Percentiles rank a stretch among this genome's conserved stretches.
Conservation (phyloP, 2,329 filamentous ascomycete genomes). For the Penicillium sp. region DNA sequence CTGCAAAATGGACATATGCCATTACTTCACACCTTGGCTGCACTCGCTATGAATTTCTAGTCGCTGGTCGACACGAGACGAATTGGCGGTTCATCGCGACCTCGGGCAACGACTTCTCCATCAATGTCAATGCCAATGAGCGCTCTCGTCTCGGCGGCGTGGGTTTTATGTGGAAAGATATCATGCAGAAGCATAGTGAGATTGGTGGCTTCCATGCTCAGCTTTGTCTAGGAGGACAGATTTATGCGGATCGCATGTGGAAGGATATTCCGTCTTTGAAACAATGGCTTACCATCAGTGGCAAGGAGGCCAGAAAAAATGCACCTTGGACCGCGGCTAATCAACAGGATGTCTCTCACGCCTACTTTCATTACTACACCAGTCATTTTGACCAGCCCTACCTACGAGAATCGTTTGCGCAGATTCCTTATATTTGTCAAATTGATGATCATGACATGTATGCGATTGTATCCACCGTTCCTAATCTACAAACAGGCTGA, state of each 20-base stretch:
- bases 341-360: constrained; percentile 90
- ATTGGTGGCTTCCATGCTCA: constrained; percentile 95
- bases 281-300: constrained; percentile 90
- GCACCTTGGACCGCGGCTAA: constrained; percentile 88
- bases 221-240: constrained; percentile 85
- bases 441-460: constrained; percentile 98
- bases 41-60: constrained; percentile 95
- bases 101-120: constrained; percentile 90
- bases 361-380: constrained; percentile 98
- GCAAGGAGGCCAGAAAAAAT: constrained; percentile 86
- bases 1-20: constrained; percentile 92
- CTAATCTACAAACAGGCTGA: neutral
- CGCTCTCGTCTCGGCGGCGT: constrained; percentile 78
- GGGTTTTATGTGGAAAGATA: constrained; percentile 98
- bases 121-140: constrained; percentile 80
- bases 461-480: constrained; percentile 40
- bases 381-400: constrained; percentile 97
- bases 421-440: constrained; percentile 89
- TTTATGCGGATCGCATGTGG: constrained; percentile 93
- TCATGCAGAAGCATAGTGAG: constrained; percentile 93
- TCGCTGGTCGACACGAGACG: constrained; percentile 81
- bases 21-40: constrained; percentile 95
- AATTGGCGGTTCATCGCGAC: constrained; percentile 96
- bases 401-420: constrained; percentile 88
- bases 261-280: constrained; percentile 89